A percentile compares a stretch with the other conserved stretches of the same genome.
phyloP scores from a whole-genome alignment of 345 rosid genomes.

The Diplotaxis tenuifolia region DNA sequence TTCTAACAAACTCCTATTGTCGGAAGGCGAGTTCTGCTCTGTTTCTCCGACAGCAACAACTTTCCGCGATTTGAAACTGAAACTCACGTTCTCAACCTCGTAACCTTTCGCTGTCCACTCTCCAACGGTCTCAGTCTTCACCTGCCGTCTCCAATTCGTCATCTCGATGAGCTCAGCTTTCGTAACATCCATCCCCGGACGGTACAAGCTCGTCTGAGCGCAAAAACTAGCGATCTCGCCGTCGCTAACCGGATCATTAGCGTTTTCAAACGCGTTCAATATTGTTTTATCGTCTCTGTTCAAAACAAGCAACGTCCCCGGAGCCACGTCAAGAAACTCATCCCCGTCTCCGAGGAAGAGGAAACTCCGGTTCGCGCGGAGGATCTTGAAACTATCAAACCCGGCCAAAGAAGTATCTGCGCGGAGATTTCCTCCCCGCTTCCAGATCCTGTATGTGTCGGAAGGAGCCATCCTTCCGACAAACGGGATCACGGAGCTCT shows the following conservation, averaged over 20 bases:
- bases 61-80: slow-evolving; percentile 72
- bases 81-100: slow-evolving; percentile 71
- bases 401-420: slow-evolving; percentile 88
- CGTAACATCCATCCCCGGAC: slow-evolving; percentile 96
- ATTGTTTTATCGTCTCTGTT: slow-evolving; percentile 69
- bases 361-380: slow-evolving; percentile 85
- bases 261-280: slow-evolving; percentile 76
- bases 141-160: slow-evolving; percentile 83
- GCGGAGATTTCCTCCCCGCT: slow-evolving; percentile 85
- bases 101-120: slow-evolving; percentile 85
- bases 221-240: slow-evolving; percentile 57
- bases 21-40: too few relatives aligned
- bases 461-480: slow-evolving; percentile 88
- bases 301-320: slow-evolving; percentile 74
- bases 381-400: slow-evolving; percentile 82
- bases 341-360: slow-evolving; percentile 91
- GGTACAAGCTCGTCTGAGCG: slow-evolving; percentile 68
- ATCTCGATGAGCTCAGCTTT: slow-evolving; percentile 70
- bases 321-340: slow-evolving; percentile 44
- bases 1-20: too few relatives aligned
- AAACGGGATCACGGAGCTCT: slow-evolving; percentile 92
- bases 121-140: slow-evolving; percentile 69
- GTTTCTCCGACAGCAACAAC: slow-evolving; percentile 49
- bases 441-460: slow-evolving; percentile 94
- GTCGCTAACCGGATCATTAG: slow-evolving; percentile 68